Conservation (phyloP, 345 rosid species). For the Streptanthus diversifolius region DNA sequence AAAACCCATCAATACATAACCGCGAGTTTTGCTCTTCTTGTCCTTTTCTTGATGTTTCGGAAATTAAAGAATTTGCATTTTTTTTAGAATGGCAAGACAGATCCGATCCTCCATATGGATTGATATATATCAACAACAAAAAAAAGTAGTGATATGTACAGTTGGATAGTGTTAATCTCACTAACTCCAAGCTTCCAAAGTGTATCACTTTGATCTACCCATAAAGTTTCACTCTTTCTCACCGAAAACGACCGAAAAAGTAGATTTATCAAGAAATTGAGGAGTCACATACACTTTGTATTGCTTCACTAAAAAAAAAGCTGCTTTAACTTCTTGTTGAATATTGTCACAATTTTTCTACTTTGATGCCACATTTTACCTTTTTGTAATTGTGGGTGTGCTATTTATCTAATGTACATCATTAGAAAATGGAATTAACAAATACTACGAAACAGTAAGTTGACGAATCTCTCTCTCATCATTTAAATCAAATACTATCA, state of each 20-base stretch:
- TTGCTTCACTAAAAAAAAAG: constrained; percentile 5
- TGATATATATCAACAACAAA: not conserved
- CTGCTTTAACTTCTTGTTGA: constrained; percentile 11
- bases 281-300: not conserved
- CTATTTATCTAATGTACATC: constrained; percentile 1
- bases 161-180: not conserved
- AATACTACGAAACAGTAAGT: not conserved
- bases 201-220: not conserved
- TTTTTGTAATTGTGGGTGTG: not conserved
- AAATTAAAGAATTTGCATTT: too few relatives aligned
- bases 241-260: constrained; percentile 12
- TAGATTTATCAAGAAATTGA: not conserved
- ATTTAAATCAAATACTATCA: not conserved
- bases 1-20: too few relatives aligned
- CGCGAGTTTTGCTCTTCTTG: too few relatives aligned
- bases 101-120: not conserved
- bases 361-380: not conserved
- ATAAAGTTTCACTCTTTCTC: constrained; percentile 4
- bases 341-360: not conserved
- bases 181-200: constrained; percentile 3
- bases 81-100: not conserved
- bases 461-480: constrained; percentile 6
- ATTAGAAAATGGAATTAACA: not conserved
- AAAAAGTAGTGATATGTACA: not conserved
- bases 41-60: too few relatives aligned